Conservation (phyloP, 129 eudicot genomes). For the Dittrichia graveolens region DNA sequence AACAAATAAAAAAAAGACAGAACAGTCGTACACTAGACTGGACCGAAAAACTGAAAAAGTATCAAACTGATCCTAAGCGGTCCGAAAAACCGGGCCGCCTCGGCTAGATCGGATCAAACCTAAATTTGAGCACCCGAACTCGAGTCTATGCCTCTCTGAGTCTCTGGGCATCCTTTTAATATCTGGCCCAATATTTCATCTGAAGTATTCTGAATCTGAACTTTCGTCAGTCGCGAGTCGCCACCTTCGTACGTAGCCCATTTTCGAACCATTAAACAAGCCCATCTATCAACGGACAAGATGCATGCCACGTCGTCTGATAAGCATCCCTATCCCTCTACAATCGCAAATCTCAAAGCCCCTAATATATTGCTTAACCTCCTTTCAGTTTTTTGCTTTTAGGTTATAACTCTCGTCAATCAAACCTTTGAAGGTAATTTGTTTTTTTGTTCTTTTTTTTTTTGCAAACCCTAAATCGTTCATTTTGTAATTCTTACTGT, state of each 20-base stretch:
- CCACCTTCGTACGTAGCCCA: neutral
- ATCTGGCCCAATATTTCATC: too few relatives aligned
- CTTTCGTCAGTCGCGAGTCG: too few relatives aligned
- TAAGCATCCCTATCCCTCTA: neutral
- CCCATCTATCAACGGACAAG: conserved; percentile 23
- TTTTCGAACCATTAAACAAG: neutral
- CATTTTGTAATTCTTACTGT: neutral
- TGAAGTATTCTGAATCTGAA: neutral
- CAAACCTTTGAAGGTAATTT: neutral
- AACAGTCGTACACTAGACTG: too few relatives aligned
- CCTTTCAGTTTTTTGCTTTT: neutral
- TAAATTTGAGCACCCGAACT: too few relatives aligned
- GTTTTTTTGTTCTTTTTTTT: neutral
- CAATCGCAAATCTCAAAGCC: neutral
- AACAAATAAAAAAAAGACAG: too few relatives aligned
- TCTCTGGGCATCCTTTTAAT: too few relatives aligned
- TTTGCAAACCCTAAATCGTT: neutral
- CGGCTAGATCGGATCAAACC: too few relatives aligned
- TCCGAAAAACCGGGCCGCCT: too few relatives aligned
- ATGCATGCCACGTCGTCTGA: conserved; percentile 16
- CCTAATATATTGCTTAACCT: neutral
- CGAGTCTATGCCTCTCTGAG: too few relatives aligned
- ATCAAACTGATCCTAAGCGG: too few relatives aligned
- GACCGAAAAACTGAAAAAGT: too few relatives aligned
- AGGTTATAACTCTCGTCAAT: conserved; percentile 11